These are phyloP conservation scores for Olyra latifolia DNA, from an alignment of 176 grass and related monocot genomes.

Conservation along the genomic window DNA sequence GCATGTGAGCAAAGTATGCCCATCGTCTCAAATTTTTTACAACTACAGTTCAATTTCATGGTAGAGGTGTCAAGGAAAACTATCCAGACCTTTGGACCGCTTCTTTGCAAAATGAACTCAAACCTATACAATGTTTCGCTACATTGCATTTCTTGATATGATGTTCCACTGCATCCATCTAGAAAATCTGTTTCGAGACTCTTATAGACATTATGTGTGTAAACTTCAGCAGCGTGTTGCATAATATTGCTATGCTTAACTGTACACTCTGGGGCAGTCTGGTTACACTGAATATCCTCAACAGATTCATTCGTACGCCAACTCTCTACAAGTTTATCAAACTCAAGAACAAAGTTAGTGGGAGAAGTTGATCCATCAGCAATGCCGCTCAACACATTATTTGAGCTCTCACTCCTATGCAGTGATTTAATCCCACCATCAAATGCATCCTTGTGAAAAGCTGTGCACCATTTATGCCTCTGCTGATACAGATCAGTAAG, in stretches of 20 bases:
- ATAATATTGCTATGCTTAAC: slow-evolving; percentile 57
- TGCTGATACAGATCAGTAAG: slow-evolving; percentile 59
- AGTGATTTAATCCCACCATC: slow-evolving; percentile 59
- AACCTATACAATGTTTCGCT: slow-evolving; percentile 62
- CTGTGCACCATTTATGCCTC: slow-evolving; percentile 75
- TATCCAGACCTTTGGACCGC: slow-evolving; percentile 56
- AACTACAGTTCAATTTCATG: slow-evolving; percentile 71
- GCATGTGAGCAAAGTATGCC: slow-evolving; percentile 79
- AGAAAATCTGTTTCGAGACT: slow-evolving; percentile 67
- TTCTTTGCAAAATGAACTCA: slow-evolving; percentile 69
- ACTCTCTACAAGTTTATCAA: slow-evolving; percentile 59
- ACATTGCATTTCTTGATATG: slow-evolving; percentile 60
- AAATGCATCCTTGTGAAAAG: slow-evolving; percentile 70
- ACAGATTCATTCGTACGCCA: slow-evolving; percentile 62
- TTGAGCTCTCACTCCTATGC: slow-evolving; percentile 46
- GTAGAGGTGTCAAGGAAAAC: slow-evolving; percentile 63
- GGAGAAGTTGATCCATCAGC: slow-evolving; percentile 56
- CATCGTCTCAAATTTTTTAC: slow-evolving; percentile 79
- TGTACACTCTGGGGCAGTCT: slow-evolving; percentile 38
- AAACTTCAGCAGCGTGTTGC: slow-evolving; percentile 67
- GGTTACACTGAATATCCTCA: slow-evolving; percentile 60
- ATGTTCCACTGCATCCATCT: slow-evolving; percentile 56
- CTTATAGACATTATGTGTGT: slow-evolving; percentile 62
- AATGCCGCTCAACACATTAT: slow-evolving; percentile 50
- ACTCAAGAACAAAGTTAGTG: slow-evolving; percentile 41